Evolutionary conservation across 164 flowering plant genomes (phyloP).

Genomic region (Aristolochia contorta): DNA sequence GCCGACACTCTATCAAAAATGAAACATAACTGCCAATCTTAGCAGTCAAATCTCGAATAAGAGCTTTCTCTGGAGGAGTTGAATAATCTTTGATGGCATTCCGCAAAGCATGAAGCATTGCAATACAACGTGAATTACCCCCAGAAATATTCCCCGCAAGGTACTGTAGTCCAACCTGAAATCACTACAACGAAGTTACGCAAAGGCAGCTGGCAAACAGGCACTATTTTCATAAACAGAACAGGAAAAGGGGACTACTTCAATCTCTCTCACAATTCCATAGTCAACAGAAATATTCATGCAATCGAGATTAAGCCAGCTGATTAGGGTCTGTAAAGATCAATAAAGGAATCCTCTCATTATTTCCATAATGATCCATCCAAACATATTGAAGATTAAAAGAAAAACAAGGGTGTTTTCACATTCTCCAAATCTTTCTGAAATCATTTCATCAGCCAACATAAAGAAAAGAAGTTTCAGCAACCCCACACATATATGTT

Average conservation of each 20-base stretch:
- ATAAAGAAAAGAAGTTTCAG: too few relatives aligned
- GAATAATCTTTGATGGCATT: constrained; percentile 67
- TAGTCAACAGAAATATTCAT: background rate
- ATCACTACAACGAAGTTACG: constrained; percentile 8
- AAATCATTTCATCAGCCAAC: too few relatives aligned
- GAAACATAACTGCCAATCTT: constrained; percentile 69
- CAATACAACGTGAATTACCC: constrained; percentile 84
- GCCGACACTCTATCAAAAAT: constrained; percentile 72
- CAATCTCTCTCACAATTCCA: background rate
- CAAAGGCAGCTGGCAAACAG: background rate
- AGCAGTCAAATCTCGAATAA: constrained; percentile 69
- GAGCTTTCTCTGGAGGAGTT: constrained; percentile 67
- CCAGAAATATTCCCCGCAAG: constrained; percentile 71
- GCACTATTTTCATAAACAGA: background rate
- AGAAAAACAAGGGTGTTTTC: too few relatives aligned
- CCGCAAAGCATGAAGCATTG: constrained; percentile 88
- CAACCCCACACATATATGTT: too few relatives aligned
- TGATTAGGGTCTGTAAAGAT: too few relatives aligned
- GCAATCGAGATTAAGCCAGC: background rate
- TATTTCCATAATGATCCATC: too few relatives aligned
- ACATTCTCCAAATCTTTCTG: too few relatives aligned
- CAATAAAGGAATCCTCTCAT: too few relatives aligned
- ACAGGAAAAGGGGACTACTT: background rate
- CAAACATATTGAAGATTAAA: too few relatives aligned
- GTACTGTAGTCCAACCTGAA: constrained; percentile 78